A percentile compares a stretch with the other conserved stretches of the same genome.
Evolutionary conservation across 148 eudicot genomes (phyloP).

Genomic region (Vaccinium myrtillus): DNA sequence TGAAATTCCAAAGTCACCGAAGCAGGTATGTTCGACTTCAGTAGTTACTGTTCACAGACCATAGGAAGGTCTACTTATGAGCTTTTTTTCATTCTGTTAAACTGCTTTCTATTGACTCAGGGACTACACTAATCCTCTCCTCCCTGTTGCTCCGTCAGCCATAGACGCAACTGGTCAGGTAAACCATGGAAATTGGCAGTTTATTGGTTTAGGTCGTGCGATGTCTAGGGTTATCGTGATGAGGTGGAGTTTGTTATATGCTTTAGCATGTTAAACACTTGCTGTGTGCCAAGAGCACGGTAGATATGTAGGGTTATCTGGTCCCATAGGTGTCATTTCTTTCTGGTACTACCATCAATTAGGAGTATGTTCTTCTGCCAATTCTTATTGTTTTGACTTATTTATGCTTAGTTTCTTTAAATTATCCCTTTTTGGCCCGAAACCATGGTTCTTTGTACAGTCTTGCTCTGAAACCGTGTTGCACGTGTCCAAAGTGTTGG

Average conservation of each 20-base stretch:
- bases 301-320: neutral
- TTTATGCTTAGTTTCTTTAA: neutral
- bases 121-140: conserved; percentile 93
- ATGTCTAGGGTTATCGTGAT: neutral
- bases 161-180: conserved; percentile 95
- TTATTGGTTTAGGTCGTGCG: neutral
- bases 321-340: neutral
- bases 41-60: neutral
- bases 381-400: neutral
- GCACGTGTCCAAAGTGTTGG: neutral
- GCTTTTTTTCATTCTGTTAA: neutral
- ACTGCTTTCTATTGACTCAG: conserved; percentile 37
- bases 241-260: neutral
- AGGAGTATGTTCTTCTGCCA: conserved; percentile 3
- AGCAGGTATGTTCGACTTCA: conserved; percentile 70
- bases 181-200: conserved; percentile 16
- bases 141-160: conserved; percentile 95
- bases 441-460: neutral
- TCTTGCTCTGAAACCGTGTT: neutral
- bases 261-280: neutral
- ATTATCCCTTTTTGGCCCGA: neutral
- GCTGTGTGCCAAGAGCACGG: neutral
- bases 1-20: conserved; percentile 91
- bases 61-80: neutral
- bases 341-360: neutral